Evolutionary conservation across 306 rosid species (phyloP), one percentile per base, ranked within the genome.

Genomic region (Quercus rubra): DNA sequence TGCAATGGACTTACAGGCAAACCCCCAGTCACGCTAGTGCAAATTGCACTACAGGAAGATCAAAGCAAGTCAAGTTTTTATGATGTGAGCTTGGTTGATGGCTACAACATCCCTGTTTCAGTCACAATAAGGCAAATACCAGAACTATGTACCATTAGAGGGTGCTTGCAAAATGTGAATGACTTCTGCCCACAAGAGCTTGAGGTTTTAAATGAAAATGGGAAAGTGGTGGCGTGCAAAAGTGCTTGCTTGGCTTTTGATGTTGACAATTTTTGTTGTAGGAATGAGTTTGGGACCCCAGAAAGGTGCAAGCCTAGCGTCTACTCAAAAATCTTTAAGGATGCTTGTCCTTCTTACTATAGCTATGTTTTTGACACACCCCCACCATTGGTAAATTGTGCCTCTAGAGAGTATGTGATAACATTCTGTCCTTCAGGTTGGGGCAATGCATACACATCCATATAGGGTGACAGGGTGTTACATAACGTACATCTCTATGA

Each of bases 171-270:
- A 75, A 88, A 91, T 71, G 51, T 93, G 20, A 93, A 87, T 30
- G 35, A 66, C 12, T 1, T 38, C 54, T 95, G 99, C 51, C 99
- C 98, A 0, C 62, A 55, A 3, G 91, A 95, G 83, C 90, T 91
- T 41, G 76, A 76, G 80, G 90, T 93, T 12, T 27, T 84, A 77
- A 90, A 87, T 74, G 21, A 62, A 13, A 28, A 52, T 3, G 87
- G 98, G 1, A 77, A 85, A 76, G 88, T 87, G 15, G 98, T 93
- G 78, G 99, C 97, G 4, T 93, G 99, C 54, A 89, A 86, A 71
- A 95, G 98, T 70, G 97, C 91, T 78, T 92, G 99, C 66, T 85
- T 95, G 92, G 91, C 96, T 49, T 95, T 91, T 79, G 54, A 89
- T 28, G 33, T 46, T 54, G 99, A 95, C 85, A 69, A 38, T 27